These are phyloP conservation scores for Verticillium dahliae DNA, from an alignment of 2,329 filamentous ascomycete species.

Conservation along the genomic window DNA sequence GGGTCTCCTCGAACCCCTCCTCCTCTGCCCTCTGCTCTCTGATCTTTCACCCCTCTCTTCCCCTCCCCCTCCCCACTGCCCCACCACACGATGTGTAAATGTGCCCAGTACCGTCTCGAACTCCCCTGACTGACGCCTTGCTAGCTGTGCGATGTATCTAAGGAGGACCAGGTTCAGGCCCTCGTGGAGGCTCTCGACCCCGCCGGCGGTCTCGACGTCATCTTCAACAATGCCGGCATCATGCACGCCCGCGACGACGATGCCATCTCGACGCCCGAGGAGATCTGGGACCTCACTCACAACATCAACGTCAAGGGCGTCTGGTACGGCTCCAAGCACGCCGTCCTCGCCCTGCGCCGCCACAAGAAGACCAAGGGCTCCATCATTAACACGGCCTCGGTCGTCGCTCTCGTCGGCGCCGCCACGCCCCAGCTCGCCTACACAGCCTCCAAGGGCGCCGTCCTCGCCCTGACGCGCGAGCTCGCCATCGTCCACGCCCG, in stretches of 20 bases:
- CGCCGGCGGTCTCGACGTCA: slow-evolving; percentile 84
- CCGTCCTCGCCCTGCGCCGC: slow-evolving; percentile 71
- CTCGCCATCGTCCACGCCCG: slow-evolving; percentile 87
- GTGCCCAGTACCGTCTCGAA: background rate
- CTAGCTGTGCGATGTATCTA: slow-evolving; percentile 66
- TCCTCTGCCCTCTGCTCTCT: background rate
- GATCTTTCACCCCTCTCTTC: background rate
- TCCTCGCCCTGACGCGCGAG: slow-evolving; percentile 83
- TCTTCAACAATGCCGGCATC: slow-evolving; percentile 97
- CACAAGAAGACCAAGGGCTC: slow-evolving; percentile 73
- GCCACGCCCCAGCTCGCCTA: slow-evolving; percentile 89
- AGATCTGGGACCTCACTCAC: slow-evolving; percentile 90
- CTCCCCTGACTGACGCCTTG: background rate
- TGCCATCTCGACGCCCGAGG: slow-evolving; percentile 77
- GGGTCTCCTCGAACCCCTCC: too few species aligned
- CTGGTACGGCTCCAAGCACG: slow-evolving; percentile 95
- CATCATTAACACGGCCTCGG: slow-evolving; percentile 88
- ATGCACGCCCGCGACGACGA: slow-evolving; percentile 83
- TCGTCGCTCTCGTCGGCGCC: slow-evolving; percentile 80
- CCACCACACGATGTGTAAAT: slow-evolving; percentile 8
- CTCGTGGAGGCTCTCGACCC: slow-evolving; percentile 69
- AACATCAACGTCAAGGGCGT: slow-evolving; percentile 96
- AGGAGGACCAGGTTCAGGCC: slow-evolving; percentile 70
- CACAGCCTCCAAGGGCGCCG: slow-evolving; percentile 89
- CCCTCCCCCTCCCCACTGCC: background rate